Conservation (phyloP, 2,329 filamentous ascomycete species). For the Alternaria brassicicola region DNA sequence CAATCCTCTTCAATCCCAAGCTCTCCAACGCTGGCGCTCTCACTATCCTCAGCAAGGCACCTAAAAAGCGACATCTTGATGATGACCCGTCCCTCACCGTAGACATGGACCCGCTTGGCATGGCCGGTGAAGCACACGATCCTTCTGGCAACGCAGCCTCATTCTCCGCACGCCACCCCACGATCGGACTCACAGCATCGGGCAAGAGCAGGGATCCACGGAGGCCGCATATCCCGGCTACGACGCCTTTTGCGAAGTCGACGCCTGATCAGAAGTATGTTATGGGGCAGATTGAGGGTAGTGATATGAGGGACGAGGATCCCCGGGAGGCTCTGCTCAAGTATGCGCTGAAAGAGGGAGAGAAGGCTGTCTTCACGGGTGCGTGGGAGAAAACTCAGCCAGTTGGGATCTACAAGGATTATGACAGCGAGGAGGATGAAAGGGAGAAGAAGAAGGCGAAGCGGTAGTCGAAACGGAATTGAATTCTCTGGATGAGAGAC, state of each 20-base stretch:
- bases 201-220: slow-evolving; percentile 80
- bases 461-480: slow-evolving; percentile 16
- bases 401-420: slow-evolving; percentile 84
- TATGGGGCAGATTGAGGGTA: slow-evolving; percentile 84
- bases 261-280: slow-evolving; percentile 92
- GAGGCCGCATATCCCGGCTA: slow-evolving; percentile 80
- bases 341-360: slow-evolving; percentile 91
- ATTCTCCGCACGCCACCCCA: slow-evolving; percentile 67
- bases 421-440: slow-evolving; percentile 82
- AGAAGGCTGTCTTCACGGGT: slow-evolving; percentile 91
- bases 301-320: slow-evolving; percentile 94
- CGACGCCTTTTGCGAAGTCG: slow-evolving; percentile 88
- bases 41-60: slow-evolving; percentile 88
- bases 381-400: slow-evolving; percentile 94
- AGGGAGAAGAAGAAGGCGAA: slow-evolving; percentile 67
- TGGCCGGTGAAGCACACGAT: slow-evolving; percentile 81
- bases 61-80: slow-evolving; percentile 94
- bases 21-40: slow-evolving; percentile 82
- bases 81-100: slow-evolving; percentile 82
- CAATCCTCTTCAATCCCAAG: slow-evolving; percentile 88
- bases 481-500: not conserved
- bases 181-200: slow-evolving; percentile 76
- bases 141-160: slow-evolving; percentile 61
- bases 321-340: slow-evolving; percentile 91
- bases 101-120: slow-evolving; percentile 74